phyloP scores from a whole-genome alignment of 2,329 filamentous ascomycete genomes.

The Cercospora nicotianae region DNA sequence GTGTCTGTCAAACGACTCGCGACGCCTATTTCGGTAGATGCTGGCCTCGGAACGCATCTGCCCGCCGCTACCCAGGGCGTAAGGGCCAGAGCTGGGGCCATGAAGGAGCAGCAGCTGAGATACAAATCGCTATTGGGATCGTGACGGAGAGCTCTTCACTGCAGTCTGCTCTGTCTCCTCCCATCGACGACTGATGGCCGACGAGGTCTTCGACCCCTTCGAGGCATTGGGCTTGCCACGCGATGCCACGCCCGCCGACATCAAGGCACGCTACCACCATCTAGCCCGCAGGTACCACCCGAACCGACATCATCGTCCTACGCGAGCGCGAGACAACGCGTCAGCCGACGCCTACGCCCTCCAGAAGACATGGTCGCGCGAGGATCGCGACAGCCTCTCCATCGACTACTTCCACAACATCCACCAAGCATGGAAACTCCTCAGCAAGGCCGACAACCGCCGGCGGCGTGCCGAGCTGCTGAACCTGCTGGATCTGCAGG shows the following conservation, averaged over 20 bases:
- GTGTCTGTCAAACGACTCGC: conserved; percentile 1
- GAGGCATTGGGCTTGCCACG: conserved; percentile 71
- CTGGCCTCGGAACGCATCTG: conserved; percentile 16
- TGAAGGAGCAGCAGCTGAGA: conserved; percentile 20
- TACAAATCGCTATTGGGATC: conserved; percentile 14
- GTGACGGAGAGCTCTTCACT: conserved; percentile 23
- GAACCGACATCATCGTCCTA: conserved; percentile 48
- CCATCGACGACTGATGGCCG: conserved; percentile 20
- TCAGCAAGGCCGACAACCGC: conserved; percentile 33
- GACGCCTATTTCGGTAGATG: background rate
- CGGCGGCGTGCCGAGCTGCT: conserved; percentile 34
- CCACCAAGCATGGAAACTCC: conserved; percentile 35
- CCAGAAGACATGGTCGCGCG: conserved; percentile 42
- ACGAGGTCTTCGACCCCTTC: conserved; percentile 67
- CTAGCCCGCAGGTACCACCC: conserved; percentile 79
- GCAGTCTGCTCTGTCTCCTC: conserved; percentile 17
- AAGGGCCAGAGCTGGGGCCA: conserved; percentile 7
- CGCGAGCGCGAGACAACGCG: background rate
- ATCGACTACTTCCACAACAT: conserved; percentile 36
- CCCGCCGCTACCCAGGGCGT: conserved; percentile 6
- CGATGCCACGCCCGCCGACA: conserved; percentile 70
- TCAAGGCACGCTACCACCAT: conserved; percentile 90
- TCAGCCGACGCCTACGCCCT: background rate
- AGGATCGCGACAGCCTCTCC: conserved; percentile 25
- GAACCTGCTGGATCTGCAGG: conserved; percentile 34